Conservation (phyloP, 179 eudicot species). For the Drosera spatulata region DNA sequence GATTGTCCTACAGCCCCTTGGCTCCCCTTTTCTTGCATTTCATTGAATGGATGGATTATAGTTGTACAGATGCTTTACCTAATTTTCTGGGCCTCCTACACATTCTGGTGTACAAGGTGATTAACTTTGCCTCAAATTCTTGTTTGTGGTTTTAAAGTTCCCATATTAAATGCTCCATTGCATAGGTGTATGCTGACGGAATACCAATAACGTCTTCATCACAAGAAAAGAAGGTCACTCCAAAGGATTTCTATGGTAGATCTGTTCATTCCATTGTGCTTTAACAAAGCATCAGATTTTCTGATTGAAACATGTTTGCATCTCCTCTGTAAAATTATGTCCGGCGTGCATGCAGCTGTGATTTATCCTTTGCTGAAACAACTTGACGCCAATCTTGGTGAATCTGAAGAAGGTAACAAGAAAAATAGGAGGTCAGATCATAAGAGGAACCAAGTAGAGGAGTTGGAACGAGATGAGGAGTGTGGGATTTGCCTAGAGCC, state of each 20-base stretch:
- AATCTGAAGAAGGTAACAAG: slow-evolving; percentile 23
- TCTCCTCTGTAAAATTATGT: not conserved
- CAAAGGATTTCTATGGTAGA: slow-evolving; percentile 70
- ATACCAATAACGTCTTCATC: slow-evolving; percentile 52
- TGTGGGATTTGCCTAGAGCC: slow-evolving; percentile 86
- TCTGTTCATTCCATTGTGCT: slow-evolving; percentile 2
- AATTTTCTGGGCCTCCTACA: slow-evolving; percentile 65
- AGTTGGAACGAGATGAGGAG: slow-evolving; percentile 54
- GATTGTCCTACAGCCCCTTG: slow-evolving; percentile 60
- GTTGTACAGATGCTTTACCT: slow-evolving; percentile 56
- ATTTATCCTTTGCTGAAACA: slow-evolving; percentile 71
- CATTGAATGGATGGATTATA: slow-evolving; percentile 79
- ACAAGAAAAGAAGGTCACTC: slow-evolving; percentile 58
- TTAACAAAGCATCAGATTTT: not conserved
- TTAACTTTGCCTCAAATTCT: too few relatives aligned
- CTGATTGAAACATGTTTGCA: not conserved
- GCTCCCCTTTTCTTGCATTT: slow-evolving; percentile 63
- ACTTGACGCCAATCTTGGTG: slow-evolving; percentile 42
- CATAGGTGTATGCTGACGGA: slow-evolving; percentile 65
- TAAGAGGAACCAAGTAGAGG: slow-evolving; percentile 19
- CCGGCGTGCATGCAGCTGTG: slow-evolving; percentile 40
- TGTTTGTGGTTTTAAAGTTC: not conserved
- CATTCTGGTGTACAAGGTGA: slow-evolving; percentile 59
- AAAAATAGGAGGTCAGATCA: slow-evolving; percentile 25
- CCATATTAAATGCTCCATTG: not conserved